Percentiles rank a stretch among this genome's conserved stretches.
Evolutionary conservation across 73 alveolate species (phyloP).

Genomic region (Paramecium octaurelia): DNA sequence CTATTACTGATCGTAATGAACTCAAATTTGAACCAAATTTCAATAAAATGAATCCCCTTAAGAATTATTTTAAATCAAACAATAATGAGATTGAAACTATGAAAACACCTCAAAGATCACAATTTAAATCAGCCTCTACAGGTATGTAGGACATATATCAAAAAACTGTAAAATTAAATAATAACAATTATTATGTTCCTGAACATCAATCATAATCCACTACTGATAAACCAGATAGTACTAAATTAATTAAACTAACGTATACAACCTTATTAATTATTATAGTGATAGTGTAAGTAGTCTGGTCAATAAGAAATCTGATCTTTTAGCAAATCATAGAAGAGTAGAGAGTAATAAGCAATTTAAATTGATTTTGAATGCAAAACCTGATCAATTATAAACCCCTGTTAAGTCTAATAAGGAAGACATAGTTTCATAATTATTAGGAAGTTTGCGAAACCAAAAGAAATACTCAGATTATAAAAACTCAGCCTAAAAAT

Average conservation of each 20-base stretch:
- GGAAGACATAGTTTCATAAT: conserved; percentile 18
- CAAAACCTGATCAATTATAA: background rate
- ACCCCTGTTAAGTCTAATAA: background rate
- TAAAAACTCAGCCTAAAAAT: background rate
- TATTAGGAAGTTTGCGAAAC: conserved; percentile 19
- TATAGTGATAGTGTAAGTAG: background rate
- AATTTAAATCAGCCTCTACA: background rate
- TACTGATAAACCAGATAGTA: background rate
- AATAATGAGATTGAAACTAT: background rate
- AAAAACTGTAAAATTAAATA: background rate
- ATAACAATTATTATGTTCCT: background rate
- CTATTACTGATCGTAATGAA: background rate
- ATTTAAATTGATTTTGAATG: background rate
- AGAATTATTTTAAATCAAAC: background rate
- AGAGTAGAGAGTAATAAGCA: background rate
- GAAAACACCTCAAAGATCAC: background rate
- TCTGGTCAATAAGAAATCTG: background rate
- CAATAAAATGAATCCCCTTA: background rate
- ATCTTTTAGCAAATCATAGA: background rate
- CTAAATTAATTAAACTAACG: background rate
- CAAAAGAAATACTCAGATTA: background rate
- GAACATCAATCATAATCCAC: background rate
- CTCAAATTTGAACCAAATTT: background rate
- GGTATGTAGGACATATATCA: background rate
- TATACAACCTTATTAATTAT: background rate